A percentile compares a stretch with the other conserved stretches of the same genome.
Evolutionary conservation across 768 basidiomycete species (phyloP).

Genomic region (Tricholoma terreum): DNA sequence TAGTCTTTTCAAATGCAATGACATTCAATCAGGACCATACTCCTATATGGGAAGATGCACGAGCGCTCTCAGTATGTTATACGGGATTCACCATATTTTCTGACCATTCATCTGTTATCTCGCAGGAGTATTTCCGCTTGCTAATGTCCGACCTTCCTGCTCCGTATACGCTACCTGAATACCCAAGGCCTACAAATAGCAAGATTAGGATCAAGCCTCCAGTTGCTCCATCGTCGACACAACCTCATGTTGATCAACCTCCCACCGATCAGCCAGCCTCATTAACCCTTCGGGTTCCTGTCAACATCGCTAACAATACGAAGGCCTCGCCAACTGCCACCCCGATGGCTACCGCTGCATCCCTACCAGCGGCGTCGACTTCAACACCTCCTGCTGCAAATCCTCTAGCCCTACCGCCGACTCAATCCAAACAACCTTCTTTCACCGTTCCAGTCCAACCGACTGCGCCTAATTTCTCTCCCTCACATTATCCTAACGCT

Average conservation of each 20-base stretch:
- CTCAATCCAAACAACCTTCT: conserved; percentile 19
- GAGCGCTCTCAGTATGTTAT: conserved; percentile 54
- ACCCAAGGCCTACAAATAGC: conserved; percentile 48
- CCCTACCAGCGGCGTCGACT: conserved; percentile 20
- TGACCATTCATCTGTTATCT: conserved; percentile 1
- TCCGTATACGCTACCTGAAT: conserved; percentile 61
- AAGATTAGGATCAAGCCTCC: conserved; percentile 76
- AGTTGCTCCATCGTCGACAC: conserved; percentile 29
- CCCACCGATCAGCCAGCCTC: conserved; percentile 16
- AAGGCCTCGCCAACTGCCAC: conserved; percentile 16
- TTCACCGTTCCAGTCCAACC: conserved; percentile 29
- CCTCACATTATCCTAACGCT: conserved; percentile 55
- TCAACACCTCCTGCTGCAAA: conserved; percentile 22
- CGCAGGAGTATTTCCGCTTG: conserved; percentile 68
- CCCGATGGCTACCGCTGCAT: conserved; percentile 14
- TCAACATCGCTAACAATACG: conserved; percentile 10
- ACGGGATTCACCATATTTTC: background rate
- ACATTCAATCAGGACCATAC: conserved; percentile 87
- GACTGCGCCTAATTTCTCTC: conserved; percentile 31
- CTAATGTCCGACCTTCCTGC: conserved; percentile 77
- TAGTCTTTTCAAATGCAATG: conserved; percentile 88
- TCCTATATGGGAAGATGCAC: conserved; percentile 77
- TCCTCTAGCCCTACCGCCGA: conserved; percentile 18
- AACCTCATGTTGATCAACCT: conserved; percentile 10
- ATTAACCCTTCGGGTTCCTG: conserved; percentile 39